These are phyloP conservation scores for Mollisia scopiformis DNA, from an alignment of 2,329 filamentous ascomycete species.

Conservation along the genomic window DNA sequence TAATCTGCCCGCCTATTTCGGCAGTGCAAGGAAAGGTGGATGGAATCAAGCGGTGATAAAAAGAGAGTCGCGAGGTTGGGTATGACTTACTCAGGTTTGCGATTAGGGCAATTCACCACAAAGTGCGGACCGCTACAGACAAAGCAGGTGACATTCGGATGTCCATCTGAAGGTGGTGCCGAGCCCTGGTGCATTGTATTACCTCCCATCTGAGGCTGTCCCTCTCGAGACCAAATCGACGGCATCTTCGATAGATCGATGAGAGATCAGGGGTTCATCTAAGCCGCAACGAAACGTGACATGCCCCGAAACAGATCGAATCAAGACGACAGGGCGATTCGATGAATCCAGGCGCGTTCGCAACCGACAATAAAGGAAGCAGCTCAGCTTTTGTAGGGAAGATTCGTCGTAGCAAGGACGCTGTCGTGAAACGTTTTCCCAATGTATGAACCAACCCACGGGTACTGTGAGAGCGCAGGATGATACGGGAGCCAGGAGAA, in stretches of 20 bases:
- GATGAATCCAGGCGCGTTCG: not conserved
- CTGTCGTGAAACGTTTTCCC: constrained; percentile 20
- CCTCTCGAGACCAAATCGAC: constrained; percentile 27
- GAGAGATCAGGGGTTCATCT: not conserved
- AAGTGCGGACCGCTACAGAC: constrained; percentile 59
- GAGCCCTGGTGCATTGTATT: constrained; percentile 14
- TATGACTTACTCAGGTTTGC: constrained; percentile 52
- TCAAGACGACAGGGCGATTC: not conserved
- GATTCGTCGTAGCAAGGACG: not conserved
- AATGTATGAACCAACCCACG: constrained; percentile 12
- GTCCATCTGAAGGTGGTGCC: constrained; percentile 15
- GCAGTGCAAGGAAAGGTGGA: not conserved
- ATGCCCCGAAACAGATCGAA: not conserved
- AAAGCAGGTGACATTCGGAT: constrained; percentile 48
- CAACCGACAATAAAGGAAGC: not conserved
- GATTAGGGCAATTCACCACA: constrained; percentile 54
- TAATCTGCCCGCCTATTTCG: not conserved
- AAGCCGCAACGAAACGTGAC: not conserved
- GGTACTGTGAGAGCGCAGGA: not conserved
- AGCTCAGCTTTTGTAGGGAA: not conserved
- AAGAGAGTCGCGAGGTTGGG: not conserved
- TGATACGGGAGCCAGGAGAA: not conserved
- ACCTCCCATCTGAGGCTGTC: constrained; percentile 10
- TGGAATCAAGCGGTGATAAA: not conserved
- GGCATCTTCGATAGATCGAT: constrained; percentile 24